These are phyloP conservation scores for Talaromyces funiculosus DNA, from an alignment of 2,329 filamentous ascomycete species.

Conservation along the genomic window DNA sequence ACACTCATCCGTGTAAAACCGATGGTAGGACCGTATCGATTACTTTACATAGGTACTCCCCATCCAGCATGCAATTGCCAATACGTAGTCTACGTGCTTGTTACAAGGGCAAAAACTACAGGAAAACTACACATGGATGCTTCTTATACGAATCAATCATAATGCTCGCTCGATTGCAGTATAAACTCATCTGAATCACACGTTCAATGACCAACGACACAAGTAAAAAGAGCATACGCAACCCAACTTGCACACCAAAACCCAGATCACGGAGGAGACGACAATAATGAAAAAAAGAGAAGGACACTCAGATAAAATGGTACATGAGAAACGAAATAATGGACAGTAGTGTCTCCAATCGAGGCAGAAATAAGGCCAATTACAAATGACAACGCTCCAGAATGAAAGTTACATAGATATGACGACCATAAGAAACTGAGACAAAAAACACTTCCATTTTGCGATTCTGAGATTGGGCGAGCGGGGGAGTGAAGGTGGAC, in stretches of 20 bases:
- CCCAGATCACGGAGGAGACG: conserved; percentile 62
- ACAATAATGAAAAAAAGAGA: background rate
- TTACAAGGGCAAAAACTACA: too few species aligned
- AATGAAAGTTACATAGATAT: conserved; percentile 11
- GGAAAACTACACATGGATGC: too few species aligned
- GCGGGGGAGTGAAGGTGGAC: background rate
- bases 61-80: too few species aligned
- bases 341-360: conserved; percentile 4
- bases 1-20: too few species aligned
- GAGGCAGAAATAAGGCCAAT: conserved; percentile 5
- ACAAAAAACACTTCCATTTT: conserved; percentile 4
- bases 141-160: too few species aligned
- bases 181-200: background rate
- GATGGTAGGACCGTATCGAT: too few species aligned
- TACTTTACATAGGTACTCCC: too few species aligned
- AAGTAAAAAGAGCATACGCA: conserved; percentile 29
- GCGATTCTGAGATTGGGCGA: background rate
- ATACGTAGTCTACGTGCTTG: too few species aligned
- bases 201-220: conserved; percentile 31
- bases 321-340: conserved; percentile 15
- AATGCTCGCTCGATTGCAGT: conserved; percentile 2
- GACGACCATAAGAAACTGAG: background rate
- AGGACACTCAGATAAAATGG: conserved; percentile 10
- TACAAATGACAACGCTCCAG: conserved; percentile 12
- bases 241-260: conserved; percentile 4